Base-by-base conservation (phyloP, 768 basidiomycete genomes). In the Agaricus blazei region DNA sequence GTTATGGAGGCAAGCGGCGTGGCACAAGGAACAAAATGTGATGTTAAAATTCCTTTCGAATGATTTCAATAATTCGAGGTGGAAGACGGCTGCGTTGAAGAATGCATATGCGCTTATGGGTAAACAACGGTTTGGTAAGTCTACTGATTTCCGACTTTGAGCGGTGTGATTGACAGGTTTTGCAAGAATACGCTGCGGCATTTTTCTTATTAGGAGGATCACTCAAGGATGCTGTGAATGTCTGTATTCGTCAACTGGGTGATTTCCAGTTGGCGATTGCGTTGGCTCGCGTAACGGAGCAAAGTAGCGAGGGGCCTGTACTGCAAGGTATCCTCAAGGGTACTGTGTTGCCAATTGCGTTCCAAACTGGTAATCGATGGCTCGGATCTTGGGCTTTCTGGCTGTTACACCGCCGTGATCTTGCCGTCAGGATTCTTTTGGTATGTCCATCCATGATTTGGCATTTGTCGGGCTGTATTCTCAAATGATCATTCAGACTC, bases 351-450 rank as follows among this genome's bases (percentile, higher is more conserved):
- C 95, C 95, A 2, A 78, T 79, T 8, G 95, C 96, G 0, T 93
- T 98, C 68, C 74, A 75, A 49, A 79, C 87, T 43, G 97, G 95
- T 1, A 95, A 98, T 67, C 78, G 96, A 40, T 98, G 92, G 89
- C 72, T 98, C 11, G 90, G 84, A 23, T 93, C 90, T 58, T 99
- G 95, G 97, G 92, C 90, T 2, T 96, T 96, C 69, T 98, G 97
- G 95, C 71, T 91, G 52, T 75, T 98, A n/a, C 85, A 87, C 58
- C 76, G 93, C 43, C 76, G 90, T 50, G 95, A 98, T 72, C 66
- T 97, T 14, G 87, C 93, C 3, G 92, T 97, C n/a, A 82, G 91
- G 47, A 84, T 96, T 29, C 76, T 99, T 19, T 72, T 98, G 64
- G 96, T 95, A 67, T 65, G 88, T 72, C 40, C 12, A 6, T 72